Base-by-base conservation (phyloP, 768 basidiomycete species). In the Suillus discolor region DNA sequence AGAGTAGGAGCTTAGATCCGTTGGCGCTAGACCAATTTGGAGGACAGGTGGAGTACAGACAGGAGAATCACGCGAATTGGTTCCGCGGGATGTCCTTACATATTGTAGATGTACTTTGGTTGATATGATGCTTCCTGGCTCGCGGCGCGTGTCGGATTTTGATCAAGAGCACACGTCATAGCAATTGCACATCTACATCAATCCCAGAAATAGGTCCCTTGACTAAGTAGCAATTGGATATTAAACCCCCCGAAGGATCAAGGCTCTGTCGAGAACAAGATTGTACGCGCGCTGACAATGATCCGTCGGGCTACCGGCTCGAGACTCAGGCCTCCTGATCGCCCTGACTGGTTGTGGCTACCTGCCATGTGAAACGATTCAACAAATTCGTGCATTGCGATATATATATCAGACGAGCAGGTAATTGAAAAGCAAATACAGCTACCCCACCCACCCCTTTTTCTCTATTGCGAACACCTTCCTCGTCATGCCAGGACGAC, bases 401-500 rank as follows among this genome's bases (percentile, higher is more conserved):
- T 65, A 78, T 75, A 77, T 76, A 70, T 74, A 73, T 68, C 71
- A 67, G 62, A 65, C 67, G 69, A 69, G 74, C 49, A 70, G 69
- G 67, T 66, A 70, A 68, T 70, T 70, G 69, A 67, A 69, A 63
- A 65, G 62, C 65, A 67, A 65, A 70, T 69, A 64, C 76, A 71
- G 62, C 69, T 69, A 68, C 65, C 64, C 65, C 31, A 62, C 63
- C 67, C 67, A 65, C 59, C 65, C 31, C 65, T 45, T 61, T 53
- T 55, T 68, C 61, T 65, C 67, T 66, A 69, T 65, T 57, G 51
- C 63, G 44, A 64, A 23, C 36, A 62, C 66, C 67, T 60, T 62
- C 65, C 62, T 61, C 38, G 64, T 65, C 62, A 64, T 66, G 64
- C 57, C 64, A 39, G 42, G 65, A 71, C 60, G 63, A 67, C 61